Evolutionary conservation across 177 flowering plant genomes (phyloP).

Genomic region (Vitis hybrid): DNA sequence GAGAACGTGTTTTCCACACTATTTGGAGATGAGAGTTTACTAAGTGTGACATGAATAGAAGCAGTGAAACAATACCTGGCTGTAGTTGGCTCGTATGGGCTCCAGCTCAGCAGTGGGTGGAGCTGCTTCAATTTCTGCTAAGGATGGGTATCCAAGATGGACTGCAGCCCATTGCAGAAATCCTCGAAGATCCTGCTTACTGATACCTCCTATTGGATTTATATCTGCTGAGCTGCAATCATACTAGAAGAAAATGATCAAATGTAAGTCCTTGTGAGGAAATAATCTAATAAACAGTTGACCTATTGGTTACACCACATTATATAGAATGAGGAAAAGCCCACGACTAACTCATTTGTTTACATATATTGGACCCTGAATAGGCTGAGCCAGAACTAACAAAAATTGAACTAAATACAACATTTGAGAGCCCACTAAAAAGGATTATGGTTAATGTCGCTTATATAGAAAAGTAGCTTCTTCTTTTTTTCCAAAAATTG

Average conservation of each 20-base stretch:
- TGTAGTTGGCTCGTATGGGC: slow-evolving; percentile 85
- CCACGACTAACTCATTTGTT: background rate
- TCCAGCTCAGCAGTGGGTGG: slow-evolving; percentile 97
- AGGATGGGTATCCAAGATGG: slow-evolving; percentile 81
- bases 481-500: background rate
- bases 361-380: background rate
- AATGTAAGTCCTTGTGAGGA: background rate
- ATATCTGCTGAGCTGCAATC: slow-evolving; percentile 99
- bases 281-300: background rate
- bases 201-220: slow-evolving; percentile 97
- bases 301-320: background rate
- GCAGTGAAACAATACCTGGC: slow-evolving; percentile 53
- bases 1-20: background rate
- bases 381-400: background rate
- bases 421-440: background rate
- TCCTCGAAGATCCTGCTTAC: slow-evolving; percentile 84
- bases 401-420: background rate
- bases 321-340: background rate
- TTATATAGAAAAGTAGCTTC: background rate
- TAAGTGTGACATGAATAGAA: background rate
- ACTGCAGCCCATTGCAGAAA: slow-evolving; percentile 88
- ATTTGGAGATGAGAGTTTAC: background rate
- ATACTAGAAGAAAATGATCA: slow-evolving; percentile 42
- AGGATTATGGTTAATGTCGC: background rate
- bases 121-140: slow-evolving; percentile 93